A percentile compares a stretch with the other conserved stretches of the same genome.
phyloP scores from a whole-genome alignment of 345 rosid genomes.

The Pistacia atlantica region DNA sequence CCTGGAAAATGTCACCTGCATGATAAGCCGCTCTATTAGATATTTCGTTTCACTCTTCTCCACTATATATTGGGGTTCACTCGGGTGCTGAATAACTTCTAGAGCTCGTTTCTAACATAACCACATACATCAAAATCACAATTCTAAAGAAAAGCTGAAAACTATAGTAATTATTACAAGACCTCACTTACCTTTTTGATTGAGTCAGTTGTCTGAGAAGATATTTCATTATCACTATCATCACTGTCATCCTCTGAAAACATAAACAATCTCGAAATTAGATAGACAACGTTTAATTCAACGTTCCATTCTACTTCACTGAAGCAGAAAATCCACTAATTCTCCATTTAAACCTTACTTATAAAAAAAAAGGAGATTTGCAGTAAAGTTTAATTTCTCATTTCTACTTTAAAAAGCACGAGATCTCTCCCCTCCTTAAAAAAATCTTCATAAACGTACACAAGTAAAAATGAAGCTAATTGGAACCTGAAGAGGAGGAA shows the following conservation, averaged over 20 bases:
- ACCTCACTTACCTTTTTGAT: conserved; percentile 37
- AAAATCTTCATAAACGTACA: background rate
- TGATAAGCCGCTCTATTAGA: conserved; percentile 73
- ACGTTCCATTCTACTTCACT: background rate
- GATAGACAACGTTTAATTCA: background rate
- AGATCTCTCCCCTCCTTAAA: background rate
- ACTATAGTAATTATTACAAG: too few species aligned
- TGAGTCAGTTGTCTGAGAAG: conserved; percentile 35
- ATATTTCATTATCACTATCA: conserved; percentile 33
- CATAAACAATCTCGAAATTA: background rate
- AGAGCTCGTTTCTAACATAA: conserved; percentile 25
- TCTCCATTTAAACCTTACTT: background rate
- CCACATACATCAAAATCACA: conserved; percentile 2
- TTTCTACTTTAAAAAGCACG: background rate
- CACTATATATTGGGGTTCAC: conserved; percentile 30
- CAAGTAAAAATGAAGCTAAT: conserved; percentile 44
- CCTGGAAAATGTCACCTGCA: conserved; percentile 87
- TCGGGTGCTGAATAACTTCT: conserved; percentile 17
- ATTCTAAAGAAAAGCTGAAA: background rate
- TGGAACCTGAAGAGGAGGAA: conserved; percentile 48
- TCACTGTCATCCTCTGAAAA: conserved; percentile 53
- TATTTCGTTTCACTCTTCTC: conserved; percentile 53
- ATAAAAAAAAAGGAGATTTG: background rate
- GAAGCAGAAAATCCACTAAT: background rate
- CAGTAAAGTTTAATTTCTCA: background rate